phyloP scores from a whole-genome alignment of 2,329 filamentous ascomycete species.

The Neurospora sp. region DNA sequence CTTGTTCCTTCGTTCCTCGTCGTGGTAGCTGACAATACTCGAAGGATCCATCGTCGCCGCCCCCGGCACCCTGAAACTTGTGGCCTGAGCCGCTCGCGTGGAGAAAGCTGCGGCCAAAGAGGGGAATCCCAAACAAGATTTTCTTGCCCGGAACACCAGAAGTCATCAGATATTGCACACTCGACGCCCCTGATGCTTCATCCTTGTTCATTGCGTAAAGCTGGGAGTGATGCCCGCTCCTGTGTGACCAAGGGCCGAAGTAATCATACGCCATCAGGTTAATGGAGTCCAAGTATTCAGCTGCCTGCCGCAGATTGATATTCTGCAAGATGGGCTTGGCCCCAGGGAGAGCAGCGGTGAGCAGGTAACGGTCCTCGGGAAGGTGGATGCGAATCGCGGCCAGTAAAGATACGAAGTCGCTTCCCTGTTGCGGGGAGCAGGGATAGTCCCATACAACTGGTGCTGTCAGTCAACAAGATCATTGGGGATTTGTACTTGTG shows the following conservation, averaged over 20 bases:
- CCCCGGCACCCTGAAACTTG: conserved; percentile 36
- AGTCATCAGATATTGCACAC: conserved; percentile 53
- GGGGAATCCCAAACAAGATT: conserved; percentile 65
- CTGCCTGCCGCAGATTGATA: conserved; percentile 54
- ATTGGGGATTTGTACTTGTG: background rate
- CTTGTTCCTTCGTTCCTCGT: conserved; percentile 49
- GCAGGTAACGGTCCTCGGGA: conserved; percentile 56
- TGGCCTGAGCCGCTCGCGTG: conserved; percentile 56
- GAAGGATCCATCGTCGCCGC: conserved; percentile 59
- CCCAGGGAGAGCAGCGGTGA: conserved; percentile 65
- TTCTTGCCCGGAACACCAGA: conserved; percentile 60
- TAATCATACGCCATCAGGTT: conserved; percentile 80
- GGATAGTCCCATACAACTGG: conserved; percentile 77
- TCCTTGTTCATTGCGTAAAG: conserved; percentile 53
- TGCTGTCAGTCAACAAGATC: conserved; percentile 4
- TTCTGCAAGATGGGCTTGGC: conserved; percentile 54
- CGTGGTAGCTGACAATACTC: conserved; percentile 63
- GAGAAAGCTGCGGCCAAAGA: conserved; percentile 66
- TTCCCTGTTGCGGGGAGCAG: conserved; percentile 52
- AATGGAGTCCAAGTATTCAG: conserved; percentile 60
- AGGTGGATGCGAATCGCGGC: conserved; percentile 55
- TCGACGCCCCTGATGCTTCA: conserved; percentile 55
- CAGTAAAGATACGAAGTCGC: conserved; percentile 60
- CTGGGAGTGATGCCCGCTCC: conserved; percentile 66
- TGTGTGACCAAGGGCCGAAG: conserved; percentile 57